Conservation (phyloP, 805 yeast species). For the Sugiyamaella smithiae region DNA sequence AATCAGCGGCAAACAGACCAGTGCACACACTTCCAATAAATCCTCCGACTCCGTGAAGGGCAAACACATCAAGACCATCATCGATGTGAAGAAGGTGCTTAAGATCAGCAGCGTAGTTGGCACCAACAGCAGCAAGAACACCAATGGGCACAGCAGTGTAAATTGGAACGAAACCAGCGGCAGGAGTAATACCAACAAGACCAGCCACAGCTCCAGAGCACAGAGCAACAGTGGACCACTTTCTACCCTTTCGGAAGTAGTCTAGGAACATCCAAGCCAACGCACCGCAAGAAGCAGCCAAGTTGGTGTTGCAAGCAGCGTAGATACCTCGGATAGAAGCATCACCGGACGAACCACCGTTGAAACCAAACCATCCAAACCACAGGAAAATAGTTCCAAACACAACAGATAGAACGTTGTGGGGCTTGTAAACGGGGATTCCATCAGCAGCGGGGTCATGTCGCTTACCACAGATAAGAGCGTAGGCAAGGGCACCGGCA, state of each 20-base stretch:
- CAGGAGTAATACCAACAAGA: constrained; percentile 93
- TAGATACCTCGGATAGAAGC: constrained; percentile 92
- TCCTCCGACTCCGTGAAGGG: constrained; percentile 94
- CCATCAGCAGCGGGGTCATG: constrained; percentile 68
- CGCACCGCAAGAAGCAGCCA: constrained; percentile 93
- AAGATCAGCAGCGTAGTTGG: constrained; percentile 83
- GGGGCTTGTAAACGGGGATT: constrained; percentile 90
- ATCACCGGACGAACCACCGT: constrained; percentile 97
- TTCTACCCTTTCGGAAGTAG: constrained; percentile 77
- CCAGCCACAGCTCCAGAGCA: constrained; percentile 94
- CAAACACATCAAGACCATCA: constrained; percentile 94
- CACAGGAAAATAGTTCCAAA: constrained; percentile 92
- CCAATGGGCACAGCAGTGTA: constrained; percentile 88
- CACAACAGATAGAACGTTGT: constrained; percentile 84
- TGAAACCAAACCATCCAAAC: constrained; percentile 99
- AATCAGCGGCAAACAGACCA: constrained; percentile 92
- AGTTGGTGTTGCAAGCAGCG: constrained; percentile 87
- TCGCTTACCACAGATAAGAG: constrained; percentile 89
- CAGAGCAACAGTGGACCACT: constrained; percentile 92
- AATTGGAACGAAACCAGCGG: constrained; percentile 93
- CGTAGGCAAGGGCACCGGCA: constrained; percentile 90
- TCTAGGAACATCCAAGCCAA: constrained; percentile 93
- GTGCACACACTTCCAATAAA: constrained; percentile 77
- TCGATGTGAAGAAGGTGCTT: constrained; percentile 73
- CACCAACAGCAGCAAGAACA: constrained; percentile 66